A percentile compares a stretch with the other conserved stretches of the same genome.
phyloP scores from a whole-genome alignment of 2,329 filamentous ascomycete species.

The Aspergillus awamori region DNA sequence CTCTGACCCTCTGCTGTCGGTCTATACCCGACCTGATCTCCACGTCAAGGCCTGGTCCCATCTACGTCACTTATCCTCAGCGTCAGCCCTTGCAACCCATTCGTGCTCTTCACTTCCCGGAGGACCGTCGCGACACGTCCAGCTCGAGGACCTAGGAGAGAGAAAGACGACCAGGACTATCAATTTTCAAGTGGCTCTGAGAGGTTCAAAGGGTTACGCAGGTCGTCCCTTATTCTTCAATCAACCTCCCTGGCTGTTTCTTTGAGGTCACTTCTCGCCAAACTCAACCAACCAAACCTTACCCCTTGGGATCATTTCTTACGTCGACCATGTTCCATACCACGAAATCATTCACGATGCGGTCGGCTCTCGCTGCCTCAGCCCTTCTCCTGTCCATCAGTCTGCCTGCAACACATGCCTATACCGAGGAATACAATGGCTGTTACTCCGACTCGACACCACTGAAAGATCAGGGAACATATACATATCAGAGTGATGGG shows the following conservation, averaged over 20 bases:
- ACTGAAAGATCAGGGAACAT: constrained; percentile 52
- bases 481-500: constrained; percentile 57
- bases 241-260: constrained; percentile 22
- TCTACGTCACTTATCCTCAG: not conserved
- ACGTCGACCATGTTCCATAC: constrained; percentile 16
- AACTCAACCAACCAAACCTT: too few species aligned
- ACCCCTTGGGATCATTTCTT: constrained; percentile 9
- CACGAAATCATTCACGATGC: constrained; percentile 34
- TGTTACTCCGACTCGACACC: constrained; percentile 56
- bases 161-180: not conserved
- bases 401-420: constrained; percentile 25
- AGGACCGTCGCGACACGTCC: constrained; percentile 1
- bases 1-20: constrained; percentile 2
- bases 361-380: constrained; percentile 29
- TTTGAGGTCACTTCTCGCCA: not conserved
- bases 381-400: constrained; percentile 29
- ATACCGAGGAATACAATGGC: constrained; percentile 40
- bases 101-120: not conserved
- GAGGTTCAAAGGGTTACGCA: constrained; percentile 38
- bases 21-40: not conserved
- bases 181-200: constrained; percentile 3
- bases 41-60: not conserved
- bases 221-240: constrained; percentile 41
- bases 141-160: not conserved
- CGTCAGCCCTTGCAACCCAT: not conserved